phyloP scores from a whole-genome alignment of 2,329 filamentous ascomycete genomes.

The Penicillium italicum region DNA sequence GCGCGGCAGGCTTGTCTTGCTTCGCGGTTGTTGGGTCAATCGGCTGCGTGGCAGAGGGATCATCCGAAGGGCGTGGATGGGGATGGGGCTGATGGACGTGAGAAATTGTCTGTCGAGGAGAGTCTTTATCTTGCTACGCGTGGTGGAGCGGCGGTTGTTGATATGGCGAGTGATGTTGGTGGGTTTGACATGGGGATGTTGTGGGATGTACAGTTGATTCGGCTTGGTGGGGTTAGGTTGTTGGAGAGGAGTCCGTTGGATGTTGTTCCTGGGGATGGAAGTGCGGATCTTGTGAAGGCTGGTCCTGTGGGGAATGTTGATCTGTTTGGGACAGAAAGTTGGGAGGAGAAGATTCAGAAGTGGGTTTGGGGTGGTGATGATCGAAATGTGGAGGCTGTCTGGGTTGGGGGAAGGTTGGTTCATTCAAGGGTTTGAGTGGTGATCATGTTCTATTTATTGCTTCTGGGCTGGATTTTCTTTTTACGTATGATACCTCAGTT shows the following conservation, averaged over 20 bases:
- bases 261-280: neutral
- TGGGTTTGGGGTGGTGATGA: conserved; percentile 96
- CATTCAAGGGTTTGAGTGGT: conserved; percentile 46
- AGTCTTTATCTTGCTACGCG: conserved; percentile 79
- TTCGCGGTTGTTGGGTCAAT: conserved; percentile 60
- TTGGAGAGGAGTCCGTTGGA: conserved; percentile 18
- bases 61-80: conserved; percentile 23
- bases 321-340: conserved; percentile 87
- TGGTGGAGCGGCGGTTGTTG: conserved; percentile 81
- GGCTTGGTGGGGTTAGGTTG: conserved; percentile 51
- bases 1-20: conserved; percentile 77
- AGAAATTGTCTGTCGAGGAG: conserved; percentile 78
- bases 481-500: neutral
- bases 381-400: conserved; percentile 81
- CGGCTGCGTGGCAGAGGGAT: conserved; percentile 35
- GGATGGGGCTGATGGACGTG: conserved; percentile 42
- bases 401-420: conserved; percentile 81
- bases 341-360: conserved; percentile 82
- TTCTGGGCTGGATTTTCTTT: neutral
- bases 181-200: conserved; percentile 81
- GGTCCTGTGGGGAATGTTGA: conserved; percentile 66
- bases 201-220: conserved; percentile 85
- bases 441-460: neutral
- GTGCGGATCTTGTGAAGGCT: conserved; percentile 32
- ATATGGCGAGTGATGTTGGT: conserved; percentile 68